Evolutionary conservation across 2,329 filamentous ascomycete genomes (phyloP), one percentile per base, ranked within the genome.

Genomic region (Monilinia aucupariae): DNA sequence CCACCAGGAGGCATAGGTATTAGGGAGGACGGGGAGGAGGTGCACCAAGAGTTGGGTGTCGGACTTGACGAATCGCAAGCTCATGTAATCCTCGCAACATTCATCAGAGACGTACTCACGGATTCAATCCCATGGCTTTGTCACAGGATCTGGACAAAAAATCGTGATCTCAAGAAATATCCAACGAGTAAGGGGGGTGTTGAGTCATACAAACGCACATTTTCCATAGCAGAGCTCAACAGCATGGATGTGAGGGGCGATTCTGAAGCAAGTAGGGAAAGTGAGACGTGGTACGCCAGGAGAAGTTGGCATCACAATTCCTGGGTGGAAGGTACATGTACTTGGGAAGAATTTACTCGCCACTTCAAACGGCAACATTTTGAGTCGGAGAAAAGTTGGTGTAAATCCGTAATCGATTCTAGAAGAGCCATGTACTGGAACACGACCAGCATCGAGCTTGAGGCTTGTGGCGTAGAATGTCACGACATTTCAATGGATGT

Each of bases 241-340:
- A 70, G 70, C 45, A 68, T 79, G 47, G 75, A 76, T 37, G 65
- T 67, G 20, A 68, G 70, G 67, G 69, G 63, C 54, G 53, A 67
- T 32, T 65, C 66, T 48, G 64, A 65, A 9, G 70, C 73, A 43
- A 70, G 72, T 64, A 73, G 75, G 64, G 71, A 73, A 59, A 65
- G 69, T 39, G 86, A 89, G 74, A 80, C 78, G 22, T 91, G 88
- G 88, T 81, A 81, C 60, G 83, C 83, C 48, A 81, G 89, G 62
- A 80, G 80, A 51, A 88, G 85, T 71, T 75, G 82, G 49, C 88
- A 91, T 72, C 76, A 77, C 63, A 80, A 87, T 69, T 75, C 74
- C 7, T 75, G 77, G 22, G 75, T 74, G 47, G 70, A 70, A 30
- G 81, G 83, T 10, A 85, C 85, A 0, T 87, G 86, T 12, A 77